Base-by-base conservation (phyloP, 2,329 filamentous ascomycete genomes). In the Cordyceps fumosorosea region DNA sequence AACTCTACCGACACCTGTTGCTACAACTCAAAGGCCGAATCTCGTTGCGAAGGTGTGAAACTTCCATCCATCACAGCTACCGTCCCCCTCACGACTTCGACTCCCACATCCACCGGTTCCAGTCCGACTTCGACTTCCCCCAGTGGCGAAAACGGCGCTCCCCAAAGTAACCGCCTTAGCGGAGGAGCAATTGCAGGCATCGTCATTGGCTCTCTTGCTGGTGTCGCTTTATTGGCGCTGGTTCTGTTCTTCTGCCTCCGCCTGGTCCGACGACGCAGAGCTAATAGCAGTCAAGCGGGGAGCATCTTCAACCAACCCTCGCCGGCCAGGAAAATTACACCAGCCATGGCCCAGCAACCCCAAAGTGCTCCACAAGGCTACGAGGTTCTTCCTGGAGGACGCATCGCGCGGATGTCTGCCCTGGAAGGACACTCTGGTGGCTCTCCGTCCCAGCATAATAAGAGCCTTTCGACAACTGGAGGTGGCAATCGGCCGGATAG, bases 1-100 rank as follows among this genome's bases (percentile, higher is more conserved):
- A 98, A 98, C 75, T 89, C 91, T 11, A 98, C 93, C 56, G 93
- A 98, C 73, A 96, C 93, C 3, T 99, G 95, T 79, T 99, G 95
- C 75, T 88, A 92, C 70, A 91, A 86, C 69, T 87, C 93, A 5
- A 81, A 91, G 65, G 87, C 89, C n/a, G 84, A 90, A 63, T 77
- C 78, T 29, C 84, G 87, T 65, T 99, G 95, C 73, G 77, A 84
- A 56, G 84, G 84, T 56, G 89, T 99, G n/a, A 80, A 83, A 29
- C 79, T 99, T 7, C 95, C 95, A 0, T 85, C 85, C 1, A 88
- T 92, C 54, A 85, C 86, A 16, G 83, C 89, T 12, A 87, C 87
- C 11, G 84, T 93, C 65, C 82, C 81, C 6, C 84, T 89, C 63
- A 75, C 78, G 7, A 74, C 77, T 3, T 74, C 80, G 18, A 79